Evolutionary conservation across 78 protist genomes (phyloP).

Genomic region (Monocercomonoides exilis): DNA sequence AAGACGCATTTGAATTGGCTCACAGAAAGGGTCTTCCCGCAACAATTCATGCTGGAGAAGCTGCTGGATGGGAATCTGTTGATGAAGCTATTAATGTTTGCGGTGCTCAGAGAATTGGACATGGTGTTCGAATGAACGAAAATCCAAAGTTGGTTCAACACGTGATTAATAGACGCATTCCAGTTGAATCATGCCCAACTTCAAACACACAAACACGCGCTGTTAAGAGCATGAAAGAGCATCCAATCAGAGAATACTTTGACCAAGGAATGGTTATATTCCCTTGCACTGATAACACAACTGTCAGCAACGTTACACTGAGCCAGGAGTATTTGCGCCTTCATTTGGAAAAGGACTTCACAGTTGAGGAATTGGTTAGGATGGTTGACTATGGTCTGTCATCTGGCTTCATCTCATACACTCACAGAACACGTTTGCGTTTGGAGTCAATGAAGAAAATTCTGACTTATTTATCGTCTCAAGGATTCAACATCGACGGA

Average conservation of each 20-base stretch:
- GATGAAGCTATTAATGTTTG: conserved; percentile 55
- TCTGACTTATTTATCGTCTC: conserved; percentile 4
- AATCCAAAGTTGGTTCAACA: not conserved
- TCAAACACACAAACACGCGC: conserved; percentile 68
- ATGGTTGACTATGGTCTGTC: conserved; percentile 52
- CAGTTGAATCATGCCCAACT: conserved; percentile 50
- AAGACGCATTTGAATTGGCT: conserved; percentile 45
- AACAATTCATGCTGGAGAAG: conserved; percentile 71
- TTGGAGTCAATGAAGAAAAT: conserved; percentile 28
- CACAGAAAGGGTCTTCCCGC: conserved; percentile 29
- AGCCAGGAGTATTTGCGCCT: conserved; percentile 31
- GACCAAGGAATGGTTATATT: conserved; percentile 47
- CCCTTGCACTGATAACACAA: conserved; percentile 58
- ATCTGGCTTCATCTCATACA: conserved; percentile 26
- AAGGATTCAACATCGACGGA: conserved; percentile 36
- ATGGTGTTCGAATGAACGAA: conserved; percentile 51
- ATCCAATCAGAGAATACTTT: conserved; percentile 55
- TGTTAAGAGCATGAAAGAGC: conserved; percentile 25
- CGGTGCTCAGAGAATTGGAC: conserved; percentile 74
- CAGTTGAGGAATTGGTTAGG: conserved; percentile 50
- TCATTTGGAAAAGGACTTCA: conserved; percentile 35
- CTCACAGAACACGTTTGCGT: conserved; percentile 26
- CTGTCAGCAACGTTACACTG: conserved; percentile 18
- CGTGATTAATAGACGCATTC: conserved; percentile 27
- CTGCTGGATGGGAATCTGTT: conserved; percentile 39